Evolutionary conservation across 73 alveolate genomes (phyloP).

Genomic region (Blepharisma japonicum): DNA sequence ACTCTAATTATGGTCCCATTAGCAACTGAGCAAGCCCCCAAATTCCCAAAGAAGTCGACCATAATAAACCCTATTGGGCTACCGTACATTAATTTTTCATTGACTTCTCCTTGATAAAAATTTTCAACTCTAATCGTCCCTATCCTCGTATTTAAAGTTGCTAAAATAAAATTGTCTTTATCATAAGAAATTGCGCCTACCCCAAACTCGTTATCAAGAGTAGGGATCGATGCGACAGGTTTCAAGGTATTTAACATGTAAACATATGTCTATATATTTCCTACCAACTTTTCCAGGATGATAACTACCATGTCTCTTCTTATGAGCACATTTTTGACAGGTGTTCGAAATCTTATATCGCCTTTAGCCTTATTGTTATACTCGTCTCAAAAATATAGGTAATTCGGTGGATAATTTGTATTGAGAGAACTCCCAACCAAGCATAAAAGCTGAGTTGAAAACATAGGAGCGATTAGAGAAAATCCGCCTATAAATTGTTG

Average conservation of each 20-base stretch:
- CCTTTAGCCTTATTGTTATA: conserved; percentile 6
- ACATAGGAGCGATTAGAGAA: conserved; percentile 6
- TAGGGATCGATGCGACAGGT: conserved; percentile 20
- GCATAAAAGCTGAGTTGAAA: conserved; percentile 17
- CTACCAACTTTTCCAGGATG: conserved; percentile 20
- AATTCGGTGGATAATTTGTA: neutral
- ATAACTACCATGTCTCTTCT: neutral
- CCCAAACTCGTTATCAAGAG: conserved; percentile 21
- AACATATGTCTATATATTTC: neutral
- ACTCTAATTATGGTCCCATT: conserved; percentile 10
- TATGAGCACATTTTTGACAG: conserved; percentile 24
- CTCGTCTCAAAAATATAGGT: conserved; percentile 25
- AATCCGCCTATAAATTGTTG: conserved; percentile 14
- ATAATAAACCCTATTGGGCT: neutral
- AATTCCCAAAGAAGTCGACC: neutral
- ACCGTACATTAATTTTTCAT: neutral
- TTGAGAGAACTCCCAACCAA: conserved; percentile 6
- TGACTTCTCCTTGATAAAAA: neutral
- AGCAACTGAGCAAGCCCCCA: conserved; percentile 1
- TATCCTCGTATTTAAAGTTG: neutral
- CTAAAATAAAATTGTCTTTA: conserved; percentile 8
- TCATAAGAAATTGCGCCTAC: conserved; percentile 20
- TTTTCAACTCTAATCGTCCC: conserved; percentile 12
- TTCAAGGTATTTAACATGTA: conserved; percentile 23
- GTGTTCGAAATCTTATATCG: conserved; percentile 17